A percentile compares a stretch with the other conserved stretches of the same genome.
Evolutionary conservation across 148 eudicot species (phyloP).

Genomic region (Euryodendron excelsum): DNA sequence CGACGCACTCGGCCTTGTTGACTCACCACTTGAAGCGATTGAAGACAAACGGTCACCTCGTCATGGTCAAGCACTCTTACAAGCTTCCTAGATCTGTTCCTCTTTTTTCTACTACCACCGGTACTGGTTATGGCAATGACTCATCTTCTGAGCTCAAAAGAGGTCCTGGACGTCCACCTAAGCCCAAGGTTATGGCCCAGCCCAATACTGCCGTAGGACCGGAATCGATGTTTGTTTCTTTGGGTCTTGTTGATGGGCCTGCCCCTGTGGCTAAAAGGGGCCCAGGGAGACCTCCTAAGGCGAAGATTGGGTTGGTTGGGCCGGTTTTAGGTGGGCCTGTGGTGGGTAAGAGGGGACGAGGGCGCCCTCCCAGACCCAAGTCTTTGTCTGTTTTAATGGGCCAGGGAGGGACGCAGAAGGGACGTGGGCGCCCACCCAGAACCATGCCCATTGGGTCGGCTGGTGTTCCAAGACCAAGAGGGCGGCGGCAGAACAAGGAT

Average conservation of each 20-base stretch:
- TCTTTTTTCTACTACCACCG: background rate
- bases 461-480: constrained; percentile 15
- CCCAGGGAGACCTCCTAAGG: constrained; percentile 14
- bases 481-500: constrained; percentile 22
- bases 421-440: constrained; percentile 13
- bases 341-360: constrained; percentile 22
- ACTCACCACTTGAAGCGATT: constrained; percentile 41
- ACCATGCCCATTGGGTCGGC: background rate
- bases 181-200: constrained; percentile 20
- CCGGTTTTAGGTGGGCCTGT: background rate
- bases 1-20: constrained; percentile 34
- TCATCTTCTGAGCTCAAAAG: constrained; percentile 22
- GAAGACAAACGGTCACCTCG: constrained; percentile 30
- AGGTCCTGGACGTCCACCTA: constrained; percentile 44
- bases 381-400: constrained; percentile 2
- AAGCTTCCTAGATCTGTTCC: constrained; percentile 35
- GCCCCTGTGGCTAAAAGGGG: constrained; percentile 5
- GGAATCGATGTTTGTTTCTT: constrained; percentile 16
- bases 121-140: background rate
- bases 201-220: background rate
- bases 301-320: background rate
- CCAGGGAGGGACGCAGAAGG: constrained; percentile 1
- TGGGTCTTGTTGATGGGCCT: constrained; percentile 24
- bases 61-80: constrained; percentile 50
- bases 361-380: constrained; percentile 29